Base-by-base conservation (phyloP, 106 monocot genomes). In the Dactylorhiza incarnata region DNA sequence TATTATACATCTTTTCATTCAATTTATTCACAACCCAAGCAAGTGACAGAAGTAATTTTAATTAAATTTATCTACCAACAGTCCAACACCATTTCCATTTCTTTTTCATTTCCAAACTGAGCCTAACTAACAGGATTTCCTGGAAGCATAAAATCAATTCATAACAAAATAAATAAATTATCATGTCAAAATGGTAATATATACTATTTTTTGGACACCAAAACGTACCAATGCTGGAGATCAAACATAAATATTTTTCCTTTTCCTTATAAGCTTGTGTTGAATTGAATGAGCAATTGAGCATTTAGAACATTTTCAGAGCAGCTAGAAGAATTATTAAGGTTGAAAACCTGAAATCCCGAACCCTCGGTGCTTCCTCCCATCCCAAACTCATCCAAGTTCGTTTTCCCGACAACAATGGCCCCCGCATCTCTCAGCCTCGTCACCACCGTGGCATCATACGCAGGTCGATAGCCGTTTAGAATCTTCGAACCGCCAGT, bases 341-440 rank as follows among this genome's bases (percentile, higher is more conserved):
- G 7, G 10, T 55, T 49, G 3, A 25, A 44, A 20, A 93, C 96
- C 85, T 97, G 97, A 77, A 97, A 97, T 7, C 86, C 93, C 6
- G 97, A 97, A 37, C 84, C 74, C 70, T 97, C 97, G 7, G 97
- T 97, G 55, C 81, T 91, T 81, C 94, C 94, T 56, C 97, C 97
- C 97, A 97, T 97, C 13, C 97, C 97, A 62, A 97, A 94, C 82
- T 97, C 97, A 77, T 97, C 97, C 83, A 97, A 66, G 70, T 97
- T 97, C 20, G 97, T 94, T 86, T 97, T 97, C 68, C 97, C 97
- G 7, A 91, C 84, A n/a, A 97, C 49, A 65, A 97, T 84, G 2
- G 94, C 97, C 15, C 97, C 94, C 0, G 73, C 80, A 74, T 91
- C 86, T 73, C 74, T 79, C 77, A 97, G 74, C 76, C 62, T 85